Percentiles rank a stretch among this genome's conserved stretches.
Conservation (phyloP, 176 grass and related monocot species). For the Aegilops longissima region DNA sequence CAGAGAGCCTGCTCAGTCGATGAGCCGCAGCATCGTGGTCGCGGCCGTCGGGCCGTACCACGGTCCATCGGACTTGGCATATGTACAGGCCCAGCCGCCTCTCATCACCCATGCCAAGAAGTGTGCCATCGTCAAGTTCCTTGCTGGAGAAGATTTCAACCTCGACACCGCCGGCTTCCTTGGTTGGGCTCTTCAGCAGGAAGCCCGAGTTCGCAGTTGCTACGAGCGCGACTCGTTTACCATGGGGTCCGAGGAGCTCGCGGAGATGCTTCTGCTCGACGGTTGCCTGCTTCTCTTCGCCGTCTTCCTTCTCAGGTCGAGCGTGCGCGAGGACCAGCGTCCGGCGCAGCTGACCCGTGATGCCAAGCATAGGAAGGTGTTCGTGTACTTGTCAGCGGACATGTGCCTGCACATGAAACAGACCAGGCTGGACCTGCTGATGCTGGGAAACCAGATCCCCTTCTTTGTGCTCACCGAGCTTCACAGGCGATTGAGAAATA, state of each 20-base stretch:
- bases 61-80: neutral
- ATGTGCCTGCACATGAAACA: neutral
- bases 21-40: neutral
- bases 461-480: neutral
- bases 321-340: neutral
- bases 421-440: conserved; percentile 9
- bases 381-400: neutral
- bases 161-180: neutral
- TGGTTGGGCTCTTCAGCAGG: accelerated
- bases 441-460: neutral
- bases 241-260: neutral
- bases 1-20: neutral
- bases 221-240: neutral
- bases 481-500: neutral
- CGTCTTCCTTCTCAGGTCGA: neutral
- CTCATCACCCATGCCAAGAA: neutral
- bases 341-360: neutral
- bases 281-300: neutral
- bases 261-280: conserved; percentile 4
- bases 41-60: neutral
- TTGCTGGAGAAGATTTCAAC: neutral
- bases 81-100: neutral
- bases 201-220: neutral
- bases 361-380: neutral
- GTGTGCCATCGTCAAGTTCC: neutral